phyloP scores from a whole-genome alignment of 1,284 basidiomycete species.

The Marasmius sp. region DNA sequence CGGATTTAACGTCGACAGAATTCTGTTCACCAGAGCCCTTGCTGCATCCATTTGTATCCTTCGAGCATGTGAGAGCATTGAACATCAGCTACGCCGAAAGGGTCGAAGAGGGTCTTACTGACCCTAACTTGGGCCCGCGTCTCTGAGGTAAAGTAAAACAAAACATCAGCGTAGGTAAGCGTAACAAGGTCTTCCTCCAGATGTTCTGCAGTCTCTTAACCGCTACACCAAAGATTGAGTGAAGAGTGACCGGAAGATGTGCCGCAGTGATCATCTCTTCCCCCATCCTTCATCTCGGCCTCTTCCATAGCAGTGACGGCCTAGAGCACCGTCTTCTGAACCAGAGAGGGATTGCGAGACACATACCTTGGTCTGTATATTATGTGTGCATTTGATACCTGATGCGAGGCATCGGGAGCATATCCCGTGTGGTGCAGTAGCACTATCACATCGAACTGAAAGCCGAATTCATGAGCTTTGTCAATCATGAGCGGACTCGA shows the following conservation, averaged over 20 bases:
- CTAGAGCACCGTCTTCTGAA: too few relatives aligned
- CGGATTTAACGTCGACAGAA: constrained; percentile 13
- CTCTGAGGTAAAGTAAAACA: background rate
- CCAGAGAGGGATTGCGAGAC: too few relatives aligned
- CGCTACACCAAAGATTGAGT: background rate
- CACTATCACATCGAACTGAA: background rate
- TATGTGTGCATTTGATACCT: background rate
- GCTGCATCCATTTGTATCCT: background rate
- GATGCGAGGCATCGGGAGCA: background rate
- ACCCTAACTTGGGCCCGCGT: background rate
- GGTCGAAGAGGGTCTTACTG: background rate
- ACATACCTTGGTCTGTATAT: background rate
- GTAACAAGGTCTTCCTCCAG: background rate
- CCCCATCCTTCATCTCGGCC: too few relatives aligned
- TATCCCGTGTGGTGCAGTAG: background rate
- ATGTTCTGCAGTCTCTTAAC: background rate
- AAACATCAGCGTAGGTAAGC: too few relatives aligned
- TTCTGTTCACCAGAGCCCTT: constrained; percentile 12
- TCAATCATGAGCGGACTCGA: background rate
- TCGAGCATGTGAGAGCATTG: background rate
- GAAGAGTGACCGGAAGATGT: background rate
- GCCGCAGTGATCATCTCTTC: too few relatives aligned
- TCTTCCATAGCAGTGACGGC: too few relatives aligned
- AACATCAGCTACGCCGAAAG: background rate
- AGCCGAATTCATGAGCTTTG: background rate